These are phyloP conservation scores for Fusarium robinianum DNA, from an alignment of 2,329 filamentous ascomycete genomes.

Conservation along the genomic window DNA sequence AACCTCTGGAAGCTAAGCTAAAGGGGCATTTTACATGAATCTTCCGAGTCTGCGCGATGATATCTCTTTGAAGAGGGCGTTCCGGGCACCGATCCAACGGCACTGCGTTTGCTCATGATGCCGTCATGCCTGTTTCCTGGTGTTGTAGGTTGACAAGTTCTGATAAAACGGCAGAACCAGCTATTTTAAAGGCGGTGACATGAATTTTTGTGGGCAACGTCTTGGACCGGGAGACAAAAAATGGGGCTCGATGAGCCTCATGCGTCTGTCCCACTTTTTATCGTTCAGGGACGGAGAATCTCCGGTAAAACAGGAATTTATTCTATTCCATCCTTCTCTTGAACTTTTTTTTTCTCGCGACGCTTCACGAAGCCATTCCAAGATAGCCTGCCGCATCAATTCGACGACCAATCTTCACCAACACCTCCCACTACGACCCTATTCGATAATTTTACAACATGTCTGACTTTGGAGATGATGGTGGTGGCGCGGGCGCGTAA, in stretches of 20 bases:
- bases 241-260: constrained; percentile 16
- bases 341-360: constrained; percentile 39
- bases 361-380: constrained; percentile 20
- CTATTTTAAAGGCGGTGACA: constrained; percentile 42
- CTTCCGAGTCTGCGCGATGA: constrained; percentile 20
- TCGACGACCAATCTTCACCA: constrained; percentile 6
- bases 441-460: constrained; percentile 48
- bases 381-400: no score
- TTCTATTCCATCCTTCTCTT: constrained; percentile 28
- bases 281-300: constrained; percentile 36
- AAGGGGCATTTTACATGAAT: constrained; percentile 28
- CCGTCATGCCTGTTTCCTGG: constrained; percentile 21
- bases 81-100: constrained; percentile 30
- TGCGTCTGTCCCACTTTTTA: constrained; percentile 7
- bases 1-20: background rate
- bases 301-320: constrained; percentile 39
- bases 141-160: constrained; percentile 15
- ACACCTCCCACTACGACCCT: constrained; percentile 1
- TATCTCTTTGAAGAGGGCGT: constrained; percentile 38
- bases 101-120: constrained; percentile 43
- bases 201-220: constrained; percentile 38
- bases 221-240: constrained; percentile 15
- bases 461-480: constrained; percentile 76
- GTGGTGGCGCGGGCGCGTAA: constrained; percentile 62
- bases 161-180: constrained; percentile 40